These are phyloP conservation scores for Lichenothelia convexa DNA, from an alignment of 495 filamentous ascomycete species.

Conservation along the genomic window DNA sequence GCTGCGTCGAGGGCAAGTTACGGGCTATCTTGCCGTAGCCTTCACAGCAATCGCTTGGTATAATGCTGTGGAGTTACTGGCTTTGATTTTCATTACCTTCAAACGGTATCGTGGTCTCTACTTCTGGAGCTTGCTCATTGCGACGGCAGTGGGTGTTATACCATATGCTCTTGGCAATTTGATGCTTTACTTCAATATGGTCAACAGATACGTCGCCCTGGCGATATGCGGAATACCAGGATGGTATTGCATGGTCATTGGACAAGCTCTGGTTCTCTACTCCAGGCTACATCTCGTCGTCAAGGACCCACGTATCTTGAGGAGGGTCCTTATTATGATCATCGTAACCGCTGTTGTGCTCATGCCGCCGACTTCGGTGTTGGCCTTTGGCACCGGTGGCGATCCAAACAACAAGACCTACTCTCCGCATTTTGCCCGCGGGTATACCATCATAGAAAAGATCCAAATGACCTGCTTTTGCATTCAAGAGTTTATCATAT, in stretches of 20 bases:
- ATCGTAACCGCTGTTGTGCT: slow-evolving; percentile 21
- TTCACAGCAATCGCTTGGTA: no score
- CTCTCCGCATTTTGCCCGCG: slow-evolving; percentile 19
- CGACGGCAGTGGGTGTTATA: slow-evolving; percentile 23
- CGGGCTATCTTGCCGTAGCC: no score
- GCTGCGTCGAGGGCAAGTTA: no score
- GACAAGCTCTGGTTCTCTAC: slow-evolving; percentile 2
- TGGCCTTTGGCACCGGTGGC: slow-evolving; percentile 31
- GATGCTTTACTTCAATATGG: slow-evolving; percentile 29
- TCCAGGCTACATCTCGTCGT: slow-evolving; percentile 3
- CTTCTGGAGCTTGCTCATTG: slow-evolving; percentile 33
- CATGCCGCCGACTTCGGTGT: slow-evolving; percentile 30
- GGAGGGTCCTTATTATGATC: not conserved
- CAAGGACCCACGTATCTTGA: not conserved
- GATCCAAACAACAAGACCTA: no score
- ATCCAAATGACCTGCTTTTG: slow-evolving; percentile 37
- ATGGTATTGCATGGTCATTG: slow-evolving; percentile 33
- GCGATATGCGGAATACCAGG: slow-evolving; percentile 31
- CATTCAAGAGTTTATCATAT: slow-evolving; percentile 36
- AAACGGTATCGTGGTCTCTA: slow-evolving; percentile 33
- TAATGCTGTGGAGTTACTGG: slow-evolving; percentile 30
- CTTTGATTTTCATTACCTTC: slow-evolving; percentile 33
- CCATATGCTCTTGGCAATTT: slow-evolving; percentile 35
- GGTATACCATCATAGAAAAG: slow-evolving; percentile 37
- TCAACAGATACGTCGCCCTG: slow-evolving; percentile 21